phyloP scores from a whole-genome alignment of 2,329 filamentous ascomycete genomes.

The Talaromyces sp. region DNA sequence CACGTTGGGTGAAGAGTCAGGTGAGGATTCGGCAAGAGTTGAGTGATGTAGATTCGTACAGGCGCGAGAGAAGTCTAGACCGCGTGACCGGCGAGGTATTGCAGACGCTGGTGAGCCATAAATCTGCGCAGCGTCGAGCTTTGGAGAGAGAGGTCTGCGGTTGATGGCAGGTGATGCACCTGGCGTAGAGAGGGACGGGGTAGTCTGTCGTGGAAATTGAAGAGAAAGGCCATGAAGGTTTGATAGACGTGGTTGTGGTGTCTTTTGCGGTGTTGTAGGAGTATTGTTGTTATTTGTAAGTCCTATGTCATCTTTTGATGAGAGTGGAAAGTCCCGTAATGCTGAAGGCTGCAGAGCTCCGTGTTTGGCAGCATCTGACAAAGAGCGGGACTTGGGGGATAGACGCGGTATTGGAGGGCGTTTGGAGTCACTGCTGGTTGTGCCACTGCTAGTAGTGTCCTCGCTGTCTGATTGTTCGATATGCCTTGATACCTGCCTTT shows the following conservation, averaged over 20 bases:
- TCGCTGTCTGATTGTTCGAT: constrained; percentile 12
- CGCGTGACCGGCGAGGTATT: constrained; percentile 79
- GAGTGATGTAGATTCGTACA: constrained; percentile 95
- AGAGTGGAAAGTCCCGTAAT: constrained; percentile 47
- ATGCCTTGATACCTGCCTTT: constrained; percentile 11
- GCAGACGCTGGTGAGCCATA: constrained; percentile 86
- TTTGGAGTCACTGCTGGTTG: constrained; percentile 5
- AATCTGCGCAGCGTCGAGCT: constrained; percentile 75
- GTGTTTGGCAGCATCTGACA: constrained; percentile 60
- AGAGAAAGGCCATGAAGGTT: constrained; percentile 61
- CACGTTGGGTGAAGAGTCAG: constrained; percentile 84
- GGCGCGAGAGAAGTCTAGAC: constrained; percentile 86
- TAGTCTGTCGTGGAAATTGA: constrained; percentile 57
- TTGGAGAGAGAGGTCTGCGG: constrained; percentile 70
- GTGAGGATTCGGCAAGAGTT: constrained; percentile 82
- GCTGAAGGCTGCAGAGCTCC: constrained; percentile 57
- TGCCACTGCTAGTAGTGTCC: constrained; percentile 5
- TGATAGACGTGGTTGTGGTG: constrained; percentile 56
- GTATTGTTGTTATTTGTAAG: constrained; percentile 36
- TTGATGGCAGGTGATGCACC: constrained; percentile 46
- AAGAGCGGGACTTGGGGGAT: constrained; percentile 54
- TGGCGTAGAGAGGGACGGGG: constrained; percentile 38
- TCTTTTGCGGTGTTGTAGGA: constrained; percentile 69
- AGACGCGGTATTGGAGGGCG: constrained; percentile 20
- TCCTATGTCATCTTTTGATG: constrained; percentile 63